Percentiles rank a stretch among this genome's conserved stretches.
phyloP scores from a whole-genome alignment of 1,139 yeast species.

The Pichia sp. region DNA sequence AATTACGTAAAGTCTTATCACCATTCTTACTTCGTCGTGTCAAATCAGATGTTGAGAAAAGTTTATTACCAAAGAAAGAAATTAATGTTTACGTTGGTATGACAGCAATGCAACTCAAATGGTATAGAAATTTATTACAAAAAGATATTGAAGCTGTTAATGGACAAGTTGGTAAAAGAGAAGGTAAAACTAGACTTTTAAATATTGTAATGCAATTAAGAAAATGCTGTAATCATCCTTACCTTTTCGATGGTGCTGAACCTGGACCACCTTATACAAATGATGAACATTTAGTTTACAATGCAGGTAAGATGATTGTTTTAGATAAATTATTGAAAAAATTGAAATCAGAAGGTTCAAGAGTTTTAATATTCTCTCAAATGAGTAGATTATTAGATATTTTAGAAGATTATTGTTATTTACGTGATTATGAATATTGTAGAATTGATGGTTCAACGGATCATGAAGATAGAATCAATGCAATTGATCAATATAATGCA shows the following conservation, averaged over 20 bases:
- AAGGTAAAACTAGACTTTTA: slow-evolving; percentile 80
- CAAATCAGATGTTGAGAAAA: slow-evolving; percentile 87
- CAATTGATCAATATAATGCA: slow-evolving; percentile 85
- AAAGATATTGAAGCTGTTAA: slow-evolving; percentile 96
- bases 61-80: slow-evolving; percentile 85
- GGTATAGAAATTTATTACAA: slow-evolving; percentile 85
- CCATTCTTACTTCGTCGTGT: slow-evolving; percentile 88
- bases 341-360: slow-evolving; percentile 68
- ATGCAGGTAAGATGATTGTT: slow-evolving; percentile 86
- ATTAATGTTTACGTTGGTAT: slow-evolving; percentile 85
- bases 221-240: slow-evolving; percentile 96
- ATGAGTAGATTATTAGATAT: slow-evolving; percentile 92
- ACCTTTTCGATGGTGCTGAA: slow-evolving; percentile 94
- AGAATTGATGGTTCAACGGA: slow-evolving; percentile 93
- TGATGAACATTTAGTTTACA: slow-evolving; percentile 84
- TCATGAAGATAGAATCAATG: slow-evolving; percentile 86
- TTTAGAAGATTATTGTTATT: slow-evolving; percentile 82
- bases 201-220: slow-evolving; percentile 96
- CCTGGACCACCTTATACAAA: slow-evolving; percentile 98
- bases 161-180: slow-evolving; percentile 82
- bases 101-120: slow-evolving; percentile 87
- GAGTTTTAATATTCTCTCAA: slow-evolving; percentile 89
- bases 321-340: slow-evolving; percentile 75
- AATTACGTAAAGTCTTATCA: slow-evolving; percentile 72
- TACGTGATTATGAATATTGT: slow-evolving; percentile 79